Base-by-base conservation (phyloP, 108 stramenopile genomes). In the Poteriospumella lacustris region DNA sequence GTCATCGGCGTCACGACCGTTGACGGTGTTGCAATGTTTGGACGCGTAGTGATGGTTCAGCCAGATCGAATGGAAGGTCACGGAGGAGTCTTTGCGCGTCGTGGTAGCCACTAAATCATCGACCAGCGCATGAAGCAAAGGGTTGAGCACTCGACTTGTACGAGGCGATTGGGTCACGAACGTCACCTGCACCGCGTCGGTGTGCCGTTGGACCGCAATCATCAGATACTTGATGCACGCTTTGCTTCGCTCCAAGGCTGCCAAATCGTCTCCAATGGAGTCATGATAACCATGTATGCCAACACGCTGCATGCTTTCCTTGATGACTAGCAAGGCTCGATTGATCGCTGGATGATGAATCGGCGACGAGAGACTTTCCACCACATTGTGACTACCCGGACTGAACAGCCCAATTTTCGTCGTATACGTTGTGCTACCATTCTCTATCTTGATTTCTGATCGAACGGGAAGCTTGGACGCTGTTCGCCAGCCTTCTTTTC, bases 211-310 rank as follows among this genome's bases (percentile, higher is more conserved):
- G 36, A 3, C 3, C 9, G 60, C 28, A 5, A 64, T 5, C 3
- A 64, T 64, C 12, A 64, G 31, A 24, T 64, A 64, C 31, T 64
- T 64, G 33, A 64, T 5, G 36, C 9, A 64, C 28, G 12, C 3
- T 34, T 64, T 26, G 9, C 60, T 34, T 34, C 60, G 15, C 15
- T 31, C 3, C 3, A 9, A 19, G 31, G 36, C 36, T 12, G 15
- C 36, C 15, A 34, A 5, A 64, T 64, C 36, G 5, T 31, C 3
- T 31, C 24, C 31, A 12, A 34, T 34, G 19, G 15, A 9, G 28
- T 64, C 60, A 34, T 34, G 15, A 64, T 64, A 64, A 3, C 60
- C 60, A 64, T 64, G 60, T 31, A 64, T 64, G 36, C 60, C 60
- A 64, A 64, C 33, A 34, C 5, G 31, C 36, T 64, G 15, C 9